Percentiles rank a stretch among this genome's conserved stretches.
These are phyloP conservation scores for Pyrenula massariospora DNA, from an alignment of 495 filamentous ascomycete genomes.

Conservation along the genomic window DNA sequence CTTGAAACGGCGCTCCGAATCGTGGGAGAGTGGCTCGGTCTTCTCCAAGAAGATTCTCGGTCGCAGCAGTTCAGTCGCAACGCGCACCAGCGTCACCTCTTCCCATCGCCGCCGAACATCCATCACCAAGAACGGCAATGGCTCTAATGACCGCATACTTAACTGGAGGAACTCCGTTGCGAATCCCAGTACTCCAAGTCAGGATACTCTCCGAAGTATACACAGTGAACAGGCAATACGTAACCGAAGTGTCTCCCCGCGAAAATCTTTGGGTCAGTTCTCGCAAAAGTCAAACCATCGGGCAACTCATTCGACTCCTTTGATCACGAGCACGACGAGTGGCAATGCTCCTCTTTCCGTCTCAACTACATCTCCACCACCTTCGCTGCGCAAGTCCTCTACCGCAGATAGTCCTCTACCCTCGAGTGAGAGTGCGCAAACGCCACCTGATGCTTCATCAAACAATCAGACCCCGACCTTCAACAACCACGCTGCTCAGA, in stretches of 20 bases:
- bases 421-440: not conserved
- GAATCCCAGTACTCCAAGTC: constrained; percentile 29
- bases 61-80: constrained; percentile 51
- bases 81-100: constrained; percentile 37
- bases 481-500: not conserved
- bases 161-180: constrained; percentile 79
- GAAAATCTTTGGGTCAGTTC: constrained; percentile 29
- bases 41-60: constrained; percentile 67
- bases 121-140: constrained; percentile 24
- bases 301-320: constrained; percentile 6
- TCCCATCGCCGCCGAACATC: constrained; percentile 31
- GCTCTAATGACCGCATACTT: constrained; percentile 73
- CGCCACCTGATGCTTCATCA: not conserved
- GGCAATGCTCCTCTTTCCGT: constrained; percentile 13
- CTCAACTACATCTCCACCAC: constrained; percentile 22
- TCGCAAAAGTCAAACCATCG: constrained; percentile 19
- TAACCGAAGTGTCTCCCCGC: constrained; percentile 45
- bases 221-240: constrained; percentile 21
- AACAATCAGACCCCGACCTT: not conserved
- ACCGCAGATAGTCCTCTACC: constrained; percentile 14
- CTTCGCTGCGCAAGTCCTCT: constrained; percentile 20
- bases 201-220: not conserved
- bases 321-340: constrained; percentile 3
- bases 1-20: constrained; percentile 40
- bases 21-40: constrained; percentile 49